Evolutionary conservation across 2,329 filamentous ascomycete genomes (phyloP).

Genomic region (Aspergillus quadrilineatus): DNA sequence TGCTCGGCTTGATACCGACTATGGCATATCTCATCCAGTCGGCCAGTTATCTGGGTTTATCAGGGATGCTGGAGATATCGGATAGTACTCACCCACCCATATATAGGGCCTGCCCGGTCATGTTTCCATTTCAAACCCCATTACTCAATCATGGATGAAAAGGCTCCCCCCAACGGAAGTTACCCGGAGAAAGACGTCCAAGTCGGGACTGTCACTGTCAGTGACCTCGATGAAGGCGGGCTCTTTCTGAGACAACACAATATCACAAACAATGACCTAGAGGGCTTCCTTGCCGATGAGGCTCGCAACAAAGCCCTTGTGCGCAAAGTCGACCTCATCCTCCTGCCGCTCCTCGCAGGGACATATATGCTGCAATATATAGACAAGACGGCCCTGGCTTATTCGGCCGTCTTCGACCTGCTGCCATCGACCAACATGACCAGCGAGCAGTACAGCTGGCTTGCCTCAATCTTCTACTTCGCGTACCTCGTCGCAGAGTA

Average conservation of each 20-base stretch:
- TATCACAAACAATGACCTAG: slow-evolving; percentile 44
- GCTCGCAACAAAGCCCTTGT: slow-evolving; percentile 31
- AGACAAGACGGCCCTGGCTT: slow-evolving; percentile 56
- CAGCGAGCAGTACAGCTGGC: slow-evolving; percentile 50
- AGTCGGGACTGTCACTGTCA: slow-evolving; percentile 22
- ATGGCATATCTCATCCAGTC: not conserved
- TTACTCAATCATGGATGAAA: not conserved
- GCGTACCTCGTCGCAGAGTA: slow-evolving; percentile 48
- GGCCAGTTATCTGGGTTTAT: not conserved
- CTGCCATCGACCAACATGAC: slow-evolving; percentile 50
- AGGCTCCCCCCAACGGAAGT: not conserved
- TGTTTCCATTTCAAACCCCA: not conserved
- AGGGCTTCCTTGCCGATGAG: slow-evolving; percentile 48
- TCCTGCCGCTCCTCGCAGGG: slow-evolving; percentile 52
- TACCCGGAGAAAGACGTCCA: slow-evolving; percentile 19
- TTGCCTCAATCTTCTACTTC: slow-evolving; percentile 59
- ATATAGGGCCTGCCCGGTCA: not conserved
- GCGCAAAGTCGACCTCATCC: slow-evolving; percentile 50
- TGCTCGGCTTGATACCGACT: not conserved
- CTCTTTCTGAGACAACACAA: slow-evolving; percentile 52
- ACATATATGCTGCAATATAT: slow-evolving; percentile 52
- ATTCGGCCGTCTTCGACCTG: slow-evolving; percentile 58
- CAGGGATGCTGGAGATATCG: not conserved
- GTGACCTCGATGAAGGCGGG: slow-evolving; percentile 50
- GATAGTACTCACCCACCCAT: not conserved